Evolutionary conservation across 805 yeast species (phyloP).

Genomic region (Candida taoyuanica): DNA sequence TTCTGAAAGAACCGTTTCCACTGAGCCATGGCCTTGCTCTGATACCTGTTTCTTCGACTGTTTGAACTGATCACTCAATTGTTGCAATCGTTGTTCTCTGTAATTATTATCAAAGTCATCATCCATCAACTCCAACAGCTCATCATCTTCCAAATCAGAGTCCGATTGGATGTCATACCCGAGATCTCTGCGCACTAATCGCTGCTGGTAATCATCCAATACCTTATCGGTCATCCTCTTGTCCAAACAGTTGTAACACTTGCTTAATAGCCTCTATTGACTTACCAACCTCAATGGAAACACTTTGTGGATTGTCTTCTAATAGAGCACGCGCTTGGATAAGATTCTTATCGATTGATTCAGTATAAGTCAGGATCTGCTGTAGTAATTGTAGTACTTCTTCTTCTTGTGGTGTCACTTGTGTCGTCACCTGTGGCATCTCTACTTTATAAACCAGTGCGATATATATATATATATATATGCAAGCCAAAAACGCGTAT

Average conservation of each 20-base stretch:
- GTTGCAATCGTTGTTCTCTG: conserved; percentile 60
- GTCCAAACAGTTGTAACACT: conserved; percentile 5
- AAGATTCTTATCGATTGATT: conserved; percentile 6
- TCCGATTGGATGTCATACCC: conserved; percentile 18
- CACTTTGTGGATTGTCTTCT: conserved; percentile 1
- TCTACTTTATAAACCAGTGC: too few species aligned
- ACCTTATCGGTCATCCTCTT: conserved; percentile 8
- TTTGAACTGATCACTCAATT: conserved; percentile 42
- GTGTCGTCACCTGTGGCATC: too few species aligned
- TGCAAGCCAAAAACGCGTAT: too few species aligned
- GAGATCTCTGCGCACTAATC: conserved; percentile 24
- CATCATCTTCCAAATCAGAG: conserved; percentile 34
- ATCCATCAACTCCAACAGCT: conserved; percentile 44
- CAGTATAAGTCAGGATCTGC: conserved; percentile 3
- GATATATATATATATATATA: too few species aligned
- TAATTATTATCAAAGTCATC: conserved; percentile 44
- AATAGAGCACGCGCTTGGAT: background rate
- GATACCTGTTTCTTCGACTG: conserved; percentile 30
- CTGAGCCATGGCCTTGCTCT: conserved; percentile 40
- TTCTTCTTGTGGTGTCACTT: conserved; percentile 2
- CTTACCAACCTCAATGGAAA: background rate
- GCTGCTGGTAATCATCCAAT: conserved; percentile 36
- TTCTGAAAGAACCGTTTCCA: conserved; percentile 44
- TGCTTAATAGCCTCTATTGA: conserved; percentile 2
- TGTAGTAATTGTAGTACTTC: conserved; percentile 3